These are phyloP conservation scores for Microglena sp. DNA, from an alignment of 139 green algal genomes.

Conservation along the genomic window DNA sequence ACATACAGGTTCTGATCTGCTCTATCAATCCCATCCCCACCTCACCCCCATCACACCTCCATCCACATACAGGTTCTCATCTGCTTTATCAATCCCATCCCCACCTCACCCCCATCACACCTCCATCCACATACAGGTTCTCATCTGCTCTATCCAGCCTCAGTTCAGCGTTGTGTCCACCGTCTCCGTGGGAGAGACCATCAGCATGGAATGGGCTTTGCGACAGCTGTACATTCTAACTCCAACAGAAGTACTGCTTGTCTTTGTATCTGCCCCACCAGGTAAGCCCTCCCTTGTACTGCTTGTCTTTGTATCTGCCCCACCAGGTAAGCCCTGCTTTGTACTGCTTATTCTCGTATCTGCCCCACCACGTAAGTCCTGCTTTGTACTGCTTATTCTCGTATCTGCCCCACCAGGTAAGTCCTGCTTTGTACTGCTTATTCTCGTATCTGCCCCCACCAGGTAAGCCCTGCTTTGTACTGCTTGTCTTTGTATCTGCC, in stretches of 20 bases:
- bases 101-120: conserved; percentile 1
- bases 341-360: background rate
- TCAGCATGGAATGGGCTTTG: conserved; percentile 25
- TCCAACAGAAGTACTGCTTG: background rate
- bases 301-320: conserved; percentile 1
- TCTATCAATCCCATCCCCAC: background rate
- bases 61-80: conserved; percentile 12
- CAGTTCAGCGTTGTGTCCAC: conserved; percentile 18
- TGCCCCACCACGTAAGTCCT: no score
- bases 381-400: background rate
- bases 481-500: background rate
- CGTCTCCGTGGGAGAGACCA: conserved; percentile 25
- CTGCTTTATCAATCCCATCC: conserved; percentile 7
- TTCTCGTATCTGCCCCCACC: background rate
- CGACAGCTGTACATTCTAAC: conserved; percentile 25
- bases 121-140: conserved; percentile 9
- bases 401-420: background rate
- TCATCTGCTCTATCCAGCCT: conserved; percentile 12
- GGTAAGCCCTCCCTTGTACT: background rate
- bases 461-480: background rate
- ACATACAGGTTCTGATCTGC: background rate
- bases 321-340: background rate
- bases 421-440: background rate
- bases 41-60: background rate
- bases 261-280: background rate